A percentile compares a stretch with the other conserved stretches of the same genome.
Evolutionary conservation across 306 rosid species (phyloP).

Genomic region (Dalbergia cochinchinensis): DNA sequence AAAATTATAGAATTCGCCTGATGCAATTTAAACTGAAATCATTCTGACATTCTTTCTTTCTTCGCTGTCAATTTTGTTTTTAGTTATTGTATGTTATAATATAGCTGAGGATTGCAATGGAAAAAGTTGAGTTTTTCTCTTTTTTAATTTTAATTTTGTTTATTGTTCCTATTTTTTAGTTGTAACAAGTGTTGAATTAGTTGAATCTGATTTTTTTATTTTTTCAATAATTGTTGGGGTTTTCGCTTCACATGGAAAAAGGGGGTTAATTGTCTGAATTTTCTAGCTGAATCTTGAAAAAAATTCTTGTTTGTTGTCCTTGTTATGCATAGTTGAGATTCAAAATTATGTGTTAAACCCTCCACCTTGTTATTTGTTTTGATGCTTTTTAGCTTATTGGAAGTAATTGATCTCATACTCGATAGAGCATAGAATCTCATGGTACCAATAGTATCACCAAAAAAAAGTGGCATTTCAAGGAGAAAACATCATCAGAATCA

Average conservation of each 20-base stretch:
- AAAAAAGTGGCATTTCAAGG: constrained; percentile 58
- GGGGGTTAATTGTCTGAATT: not conserved
- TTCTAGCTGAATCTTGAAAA: constrained; percentile 18
- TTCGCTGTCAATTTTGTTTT: not conserved
- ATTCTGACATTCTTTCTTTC: not conserved
- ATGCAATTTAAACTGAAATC: not conserved
- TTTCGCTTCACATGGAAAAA: not conserved
- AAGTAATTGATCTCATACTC: constrained; percentile 88
- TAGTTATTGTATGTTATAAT: not conserved
- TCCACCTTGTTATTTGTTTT: constrained; percentile 18
- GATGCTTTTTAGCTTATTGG: constrained; percentile 67
- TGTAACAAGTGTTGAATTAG: not conserved
- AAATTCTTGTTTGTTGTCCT: not conserved
- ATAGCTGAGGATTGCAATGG: not conserved
- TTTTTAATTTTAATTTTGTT: not conserved
- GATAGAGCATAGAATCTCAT: constrained; percentile 89
- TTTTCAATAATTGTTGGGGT: not conserved
- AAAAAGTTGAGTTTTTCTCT: not conserved
- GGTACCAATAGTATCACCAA: constrained; percentile 68
- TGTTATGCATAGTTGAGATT: not conserved
- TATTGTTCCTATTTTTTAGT: not conserved
- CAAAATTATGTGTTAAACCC: not conserved
- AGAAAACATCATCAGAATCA: constrained; percentile 74
- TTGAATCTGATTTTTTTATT: not conserved
- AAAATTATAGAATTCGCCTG: not conserved